A percentile compares a stretch with the other conserved stretches of the same genome.
phyloP scores from a whole-genome alignment of 2,329 filamentous ascomycete genomes.

The Microcyclospora tardicrescens region DNA sequence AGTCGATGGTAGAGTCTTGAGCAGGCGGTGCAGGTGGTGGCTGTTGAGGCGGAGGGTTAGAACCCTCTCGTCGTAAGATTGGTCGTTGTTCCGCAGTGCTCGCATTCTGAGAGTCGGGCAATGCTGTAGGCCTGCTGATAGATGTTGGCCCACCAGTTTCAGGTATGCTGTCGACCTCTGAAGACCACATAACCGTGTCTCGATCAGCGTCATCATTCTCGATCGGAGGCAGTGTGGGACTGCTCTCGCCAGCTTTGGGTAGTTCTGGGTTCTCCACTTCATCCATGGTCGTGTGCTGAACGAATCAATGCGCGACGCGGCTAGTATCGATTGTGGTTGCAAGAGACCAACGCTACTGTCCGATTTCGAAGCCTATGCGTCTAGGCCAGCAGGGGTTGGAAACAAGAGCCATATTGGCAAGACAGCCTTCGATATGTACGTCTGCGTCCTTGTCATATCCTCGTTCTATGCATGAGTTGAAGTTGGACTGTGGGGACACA shows the following conservation, averaged over 20 bases:
- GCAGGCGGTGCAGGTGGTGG: conserved; percentile 28
- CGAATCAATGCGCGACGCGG: too few relatives aligned
- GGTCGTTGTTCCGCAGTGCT: conserved; percentile 19
- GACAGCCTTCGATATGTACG: too few relatives aligned
- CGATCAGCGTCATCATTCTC: conserved; percentile 9
- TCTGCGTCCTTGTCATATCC: too few relatives aligned
- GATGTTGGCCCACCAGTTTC: conserved; percentile 1
- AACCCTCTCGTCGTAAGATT: conserved; percentile 27
- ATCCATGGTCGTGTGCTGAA: conserved; percentile 18
- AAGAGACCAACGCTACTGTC: neutral
- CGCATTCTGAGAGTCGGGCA: conserved; percentile 8
- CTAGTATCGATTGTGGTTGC: neutral
- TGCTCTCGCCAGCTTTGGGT: conserved; percentile 21
- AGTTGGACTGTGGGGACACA: too few relatives aligned
- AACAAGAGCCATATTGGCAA: too few relatives aligned
- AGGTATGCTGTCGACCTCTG: conserved; percentile 3
- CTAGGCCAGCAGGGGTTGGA: too few relatives aligned
- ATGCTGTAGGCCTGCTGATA: conserved; percentile 2
- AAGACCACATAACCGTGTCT: conserved; percentile 1
- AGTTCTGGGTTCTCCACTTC: conserved; percentile 26
- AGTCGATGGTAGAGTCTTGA: conserved; percentile 13
- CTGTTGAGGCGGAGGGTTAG: conserved; percentile 28
- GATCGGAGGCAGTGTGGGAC: conserved; percentile 18
- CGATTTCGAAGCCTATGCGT: too few relatives aligned
- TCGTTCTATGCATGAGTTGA: too few relatives aligned